Base-by-base conservation (phyloP, 805 yeast genomes). In the Suhomyces sp. region DNA sequence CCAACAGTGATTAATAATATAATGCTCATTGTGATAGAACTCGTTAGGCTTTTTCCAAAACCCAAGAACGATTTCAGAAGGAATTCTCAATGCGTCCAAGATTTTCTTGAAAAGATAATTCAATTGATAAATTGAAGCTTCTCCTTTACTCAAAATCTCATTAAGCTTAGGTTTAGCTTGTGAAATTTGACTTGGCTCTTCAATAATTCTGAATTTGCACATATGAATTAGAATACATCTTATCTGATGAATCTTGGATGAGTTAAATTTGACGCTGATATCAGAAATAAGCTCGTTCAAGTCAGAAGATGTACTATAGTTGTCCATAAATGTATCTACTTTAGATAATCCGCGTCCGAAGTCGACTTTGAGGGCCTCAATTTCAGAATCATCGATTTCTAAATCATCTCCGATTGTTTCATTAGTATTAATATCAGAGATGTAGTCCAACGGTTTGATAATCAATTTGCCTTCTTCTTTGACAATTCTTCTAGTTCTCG, bases 1-100 rank as follows among this genome's bases (percentile, higher is more conserved):
- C 98, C 98, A 93, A 36, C 85, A 78, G 59, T 93, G 98, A 50
- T 88, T 87, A 23, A 80, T 44, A 70, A 74, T 70, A 29, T 71
- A 69, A 28, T 77, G 70, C 39, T 69, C 72, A 39, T 65, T 64
- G 40, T 68, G 76, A 41, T 74, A 73, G 31, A 70, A 63, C 35
- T 73, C 80, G 42, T 79, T 79, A 6, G 96, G 95, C 17, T 80
- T 76, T 53, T 90, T 87, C 63, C 90, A 72, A 51, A 84, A 85
- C 4, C 98, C 98, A 17, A 79, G 64, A 2, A 93, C 79, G 1
- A 88, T 70, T 41, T 85, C 93, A 44, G 88, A 77, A 6, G 82
- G 79, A 24, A 93, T 71, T 8, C 82, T 80, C 32, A 90, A 64
- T 0, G 81, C 70, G 35, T 74, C 79, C 30, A 91, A 77, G 65